Evolutionary conservation across 352 stramenopile genomes (phyloP), one percentile per base, ranked within the genome.

Genomic region (Ophiocytium majus): DNA sequence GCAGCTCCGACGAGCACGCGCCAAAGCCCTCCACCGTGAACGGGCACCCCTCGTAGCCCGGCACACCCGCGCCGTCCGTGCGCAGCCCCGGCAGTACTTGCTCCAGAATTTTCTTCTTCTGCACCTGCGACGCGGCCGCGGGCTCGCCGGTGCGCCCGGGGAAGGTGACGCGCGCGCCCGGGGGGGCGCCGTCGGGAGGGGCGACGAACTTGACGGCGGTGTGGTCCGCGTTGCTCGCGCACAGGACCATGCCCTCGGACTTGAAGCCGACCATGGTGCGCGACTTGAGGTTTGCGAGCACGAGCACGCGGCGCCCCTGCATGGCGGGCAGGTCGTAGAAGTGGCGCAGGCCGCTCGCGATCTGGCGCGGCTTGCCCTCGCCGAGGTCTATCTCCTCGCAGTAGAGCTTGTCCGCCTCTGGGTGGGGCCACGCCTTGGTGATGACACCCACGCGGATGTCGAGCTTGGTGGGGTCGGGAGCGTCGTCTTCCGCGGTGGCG

Each of bases 261-360:
- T 97, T 97, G 90, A 99, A 99, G 63, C 95, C 96, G 23, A 92
- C 94, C 79, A 99, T 94, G 85, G 98, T 99, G 71, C 93, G 91
- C n/a, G 96, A 91, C 91, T 99, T 99, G 33, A 99, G 93, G 90
- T 99, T 99, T 82, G 96, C 95, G 50, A 99, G 92, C 81, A 99
- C 96, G 28, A 99, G 90, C 32, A 99, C 96, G 90, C 98, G 97
- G 76, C 94, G 92, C 90, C 97, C 88, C 93, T 99, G 96, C 82
- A 99, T 93, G 83, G 98, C 95, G 34, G 96, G 87, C 81, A 95
- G 92, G n/a, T 33, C 82, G 91, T 99, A 99, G 91, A 98, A 95
- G 66, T 92, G 88, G 49, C 96, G 93, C 81, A 99, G 90, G 63
- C 96, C 97, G 37, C 94, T 98, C 34, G 94, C 96, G 83, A 99